These are phyloP conservation scores for Onygenales sp. DNA, from an alignment of 2,329 filamentous ascomycete species.

Conservation along the genomic window DNA sequence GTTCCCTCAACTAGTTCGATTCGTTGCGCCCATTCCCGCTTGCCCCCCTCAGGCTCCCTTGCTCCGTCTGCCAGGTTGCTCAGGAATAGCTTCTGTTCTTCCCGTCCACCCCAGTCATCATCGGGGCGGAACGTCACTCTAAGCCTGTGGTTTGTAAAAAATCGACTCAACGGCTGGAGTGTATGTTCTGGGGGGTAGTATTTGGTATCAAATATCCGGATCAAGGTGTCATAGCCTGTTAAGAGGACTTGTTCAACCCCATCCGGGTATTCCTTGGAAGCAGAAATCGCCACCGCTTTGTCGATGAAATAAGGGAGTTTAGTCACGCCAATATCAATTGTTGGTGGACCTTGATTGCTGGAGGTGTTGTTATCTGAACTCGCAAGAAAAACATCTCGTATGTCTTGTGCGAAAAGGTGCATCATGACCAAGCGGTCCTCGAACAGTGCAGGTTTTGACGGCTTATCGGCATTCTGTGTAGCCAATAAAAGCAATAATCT, in stretches of 20 bases:
- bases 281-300: constrained; percentile 36
- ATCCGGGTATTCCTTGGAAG: constrained; percentile 24
- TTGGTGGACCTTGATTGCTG: constrained; percentile 14
- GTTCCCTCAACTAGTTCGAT: constrained; percentile 34
- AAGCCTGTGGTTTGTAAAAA: constrained; percentile 34
- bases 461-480: constrained; percentile 57
- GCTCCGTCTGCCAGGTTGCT: constrained; percentile 27
- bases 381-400: constrained; percentile 13
- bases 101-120: constrained; percentile 29
- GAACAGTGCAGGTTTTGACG: constrained; percentile 39
- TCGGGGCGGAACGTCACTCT: constrained; percentile 35
- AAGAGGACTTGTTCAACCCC: constrained; percentile 37
- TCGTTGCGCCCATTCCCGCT: constrained; percentile 32
- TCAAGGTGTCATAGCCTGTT: constrained; percentile 40
- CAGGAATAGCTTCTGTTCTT: constrained; percentile 31
- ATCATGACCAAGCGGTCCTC: constrained; percentile 42
- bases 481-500: constrained; percentile 51
- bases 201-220: constrained; percentile 39
- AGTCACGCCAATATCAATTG: constrained; percentile 39
- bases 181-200: constrained; percentile 39
- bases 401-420: constrained; percentile 36
- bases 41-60: constrained; percentile 27
- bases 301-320: constrained; percentile 41
- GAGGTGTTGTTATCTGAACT: not conserved
- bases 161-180: constrained; percentile 30